phyloP scores from a whole-genome alignment of 2,329 filamentous ascomycete genomes.

The Fusarium sp. region DNA sequence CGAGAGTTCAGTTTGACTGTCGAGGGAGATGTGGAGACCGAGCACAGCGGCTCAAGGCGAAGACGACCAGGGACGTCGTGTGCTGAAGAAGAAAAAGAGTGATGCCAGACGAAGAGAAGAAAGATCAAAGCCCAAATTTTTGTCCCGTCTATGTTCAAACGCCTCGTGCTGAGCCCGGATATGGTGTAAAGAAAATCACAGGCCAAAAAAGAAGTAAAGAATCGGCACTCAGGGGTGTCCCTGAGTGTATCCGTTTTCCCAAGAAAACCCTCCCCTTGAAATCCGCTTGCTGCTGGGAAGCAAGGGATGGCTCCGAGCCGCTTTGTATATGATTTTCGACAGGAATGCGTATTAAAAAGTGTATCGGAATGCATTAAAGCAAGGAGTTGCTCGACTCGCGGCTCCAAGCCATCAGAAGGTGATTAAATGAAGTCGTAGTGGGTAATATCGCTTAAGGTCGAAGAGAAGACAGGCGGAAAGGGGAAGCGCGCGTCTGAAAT shows the following conservation, averaged over 20 bases:
- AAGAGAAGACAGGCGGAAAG: conserved; percentile 38
- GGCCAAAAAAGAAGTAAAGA: conserved; percentile 30
- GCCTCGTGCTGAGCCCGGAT: conserved; percentile 48
- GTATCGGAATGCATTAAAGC: conserved; percentile 52
- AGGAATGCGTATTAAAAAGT: conserved; percentile 56
- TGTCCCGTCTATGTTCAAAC: conserved; percentile 54
- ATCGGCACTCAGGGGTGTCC: conserved; percentile 27
- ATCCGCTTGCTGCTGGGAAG: conserved; percentile 57
- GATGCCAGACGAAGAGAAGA: conserved; percentile 23
- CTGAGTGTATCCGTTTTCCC: conserved; percentile 36
- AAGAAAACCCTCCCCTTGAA: conserved; percentile 40
- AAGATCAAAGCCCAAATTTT: conserved; percentile 42
- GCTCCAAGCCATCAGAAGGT: conserved; percentile 38
- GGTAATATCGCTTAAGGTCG: conserved; percentile 41
- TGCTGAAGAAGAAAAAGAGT: not conserved
- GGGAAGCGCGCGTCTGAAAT: conserved; percentile 19
- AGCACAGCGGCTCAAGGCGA: conserved; percentile 9
- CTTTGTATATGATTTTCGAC: conserved; percentile 54
- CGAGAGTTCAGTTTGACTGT: conserved; percentile 24
- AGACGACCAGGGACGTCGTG: conserved; percentile 14
- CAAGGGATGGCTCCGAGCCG: conserved; percentile 57
- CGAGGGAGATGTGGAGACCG: conserved; percentile 28
- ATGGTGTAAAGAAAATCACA: conserved; percentile 28
- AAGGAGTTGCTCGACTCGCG: conserved; percentile 37
- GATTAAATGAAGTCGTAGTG: conserved; percentile 46